Evolutionary conservation across 73 alveolate genomes (phyloP).

Genomic region (Paramecium sexaurelia): DNA sequence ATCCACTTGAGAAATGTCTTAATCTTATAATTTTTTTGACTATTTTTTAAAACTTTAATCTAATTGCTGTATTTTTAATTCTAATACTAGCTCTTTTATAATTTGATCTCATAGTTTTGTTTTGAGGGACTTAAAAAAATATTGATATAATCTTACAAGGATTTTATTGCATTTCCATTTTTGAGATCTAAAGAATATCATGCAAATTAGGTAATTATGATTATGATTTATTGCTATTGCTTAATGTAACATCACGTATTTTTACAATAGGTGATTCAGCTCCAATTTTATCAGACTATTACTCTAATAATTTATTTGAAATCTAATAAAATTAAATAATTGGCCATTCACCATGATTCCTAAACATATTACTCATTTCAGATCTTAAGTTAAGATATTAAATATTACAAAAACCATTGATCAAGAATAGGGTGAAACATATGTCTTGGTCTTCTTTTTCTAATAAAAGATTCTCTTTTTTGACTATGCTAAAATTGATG

Average conservation of each 20-base stretch:
- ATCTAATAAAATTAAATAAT: not conserved
- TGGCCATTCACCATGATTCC: conserved; percentile 8
- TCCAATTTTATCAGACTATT: not conserved
- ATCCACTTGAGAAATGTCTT: not conserved
- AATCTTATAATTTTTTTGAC: not conserved
- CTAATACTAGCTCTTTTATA: not conserved
- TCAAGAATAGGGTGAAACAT: not conserved
- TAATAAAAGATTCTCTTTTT: not conserved
- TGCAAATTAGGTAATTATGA: not conserved
- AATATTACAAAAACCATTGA: conserved; percentile 19
- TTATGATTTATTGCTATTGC: not conserved
- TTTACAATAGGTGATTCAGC: not conserved
- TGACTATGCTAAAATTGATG: not conserved
- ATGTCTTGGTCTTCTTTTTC: not conserved
- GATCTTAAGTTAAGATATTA: not conserved
- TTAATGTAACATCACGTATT: not conserved
- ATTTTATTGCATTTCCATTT: not conserved
- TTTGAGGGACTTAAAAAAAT: not conserved
- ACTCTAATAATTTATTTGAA: not conserved
- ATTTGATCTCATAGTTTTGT: conserved; percentile 9
- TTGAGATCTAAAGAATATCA: not conserved
- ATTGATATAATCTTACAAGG: not conserved
- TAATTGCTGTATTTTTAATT: not conserved
- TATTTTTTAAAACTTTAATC: conserved; percentile 5
- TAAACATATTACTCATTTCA: conserved; percentile 33